phyloP scores from a whole-genome alignment of 768 basidiomycete genomes.

The Galerina marginata region DNA sequence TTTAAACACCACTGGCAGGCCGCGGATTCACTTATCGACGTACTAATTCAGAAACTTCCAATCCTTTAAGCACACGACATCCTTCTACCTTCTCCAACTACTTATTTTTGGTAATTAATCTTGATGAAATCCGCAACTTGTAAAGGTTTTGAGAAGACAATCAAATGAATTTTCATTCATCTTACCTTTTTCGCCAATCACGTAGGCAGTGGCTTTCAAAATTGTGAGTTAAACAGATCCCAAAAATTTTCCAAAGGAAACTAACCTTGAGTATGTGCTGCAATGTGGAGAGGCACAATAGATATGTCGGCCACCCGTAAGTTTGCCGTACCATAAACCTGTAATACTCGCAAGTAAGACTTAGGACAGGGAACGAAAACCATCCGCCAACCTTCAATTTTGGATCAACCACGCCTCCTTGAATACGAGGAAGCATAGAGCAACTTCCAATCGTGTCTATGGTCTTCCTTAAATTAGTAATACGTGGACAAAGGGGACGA shows the following conservation, averaged over 20 bases:
- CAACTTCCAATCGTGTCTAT: slow-evolving; percentile 53
- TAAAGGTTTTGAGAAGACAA: slow-evolving; percentile 2
- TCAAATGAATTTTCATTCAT: no score
- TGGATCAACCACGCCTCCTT: slow-evolving; percentile 57
- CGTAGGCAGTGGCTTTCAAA: slow-evolving; percentile 8
- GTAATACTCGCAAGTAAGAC: neutral
- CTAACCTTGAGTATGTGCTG: slow-evolving; percentile 50
- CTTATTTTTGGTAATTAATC: neutral
- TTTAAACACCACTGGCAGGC: no score
- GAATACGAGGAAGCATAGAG: slow-evolving; percentile 59
- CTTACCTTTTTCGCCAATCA: slow-evolving; percentile 13
- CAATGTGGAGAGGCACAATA: slow-evolving; percentile 55
- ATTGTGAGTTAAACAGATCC: neutral
- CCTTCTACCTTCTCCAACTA: neutral
- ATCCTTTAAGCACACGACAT: neutral
- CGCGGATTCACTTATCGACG: no score
- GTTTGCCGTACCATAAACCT: slow-evolving; percentile 64
- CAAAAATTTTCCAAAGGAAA: neutral
- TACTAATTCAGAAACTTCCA: no score
- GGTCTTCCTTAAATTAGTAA: neutral
- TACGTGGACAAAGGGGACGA: neutral
- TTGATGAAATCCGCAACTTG: neutral
- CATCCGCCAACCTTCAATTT: slow-evolving; percentile 40
- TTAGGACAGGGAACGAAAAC: no score
- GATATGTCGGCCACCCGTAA: slow-evolving; percentile 62